These are phyloP conservation scores for Alternaria rosae DNA, from an alignment of 2,329 filamentous ascomycete genomes.

Conservation along the genomic window DNA sequence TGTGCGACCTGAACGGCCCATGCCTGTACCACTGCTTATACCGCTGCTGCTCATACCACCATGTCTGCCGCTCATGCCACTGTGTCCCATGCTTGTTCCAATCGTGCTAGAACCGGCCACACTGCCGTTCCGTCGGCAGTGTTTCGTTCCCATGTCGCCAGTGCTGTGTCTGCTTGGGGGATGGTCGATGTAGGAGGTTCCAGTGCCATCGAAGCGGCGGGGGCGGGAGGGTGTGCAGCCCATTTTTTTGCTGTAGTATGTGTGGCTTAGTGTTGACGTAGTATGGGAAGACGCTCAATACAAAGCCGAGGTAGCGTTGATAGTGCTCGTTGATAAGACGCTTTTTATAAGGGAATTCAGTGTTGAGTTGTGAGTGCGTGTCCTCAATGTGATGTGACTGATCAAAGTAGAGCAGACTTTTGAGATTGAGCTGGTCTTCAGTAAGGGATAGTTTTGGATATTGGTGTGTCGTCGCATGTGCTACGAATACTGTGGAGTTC, in stretches of 20 bases:
- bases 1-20: not conserved
- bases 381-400: not conserved
- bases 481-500: not conserved
- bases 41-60: not conserved
- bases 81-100: not conserved
- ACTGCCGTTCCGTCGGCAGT: not conserved
- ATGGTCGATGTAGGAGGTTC: not conserved
- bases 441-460: not conserved
- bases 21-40: not conserved
- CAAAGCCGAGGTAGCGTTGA: not conserved
- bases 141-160: not conserved
- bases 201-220: slow-evolving; percentile 10
- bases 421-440: not conserved
- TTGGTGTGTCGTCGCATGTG: not conserved
- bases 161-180: not conserved
- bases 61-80: not conserved
- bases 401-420: rapidly evolving
- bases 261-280: not conserved
- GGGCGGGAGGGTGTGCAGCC: slow-evolving; percentile 26
- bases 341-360: not conserved
- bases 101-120: not conserved
- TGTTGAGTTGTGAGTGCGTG: not conserved
- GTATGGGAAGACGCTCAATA: not conserved
- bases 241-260: slow-evolving; percentile 21
- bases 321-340: not conserved